Conservation (phyloP, 768 basidiomycete species). For the Boletus rubroflammeus region DNA sequence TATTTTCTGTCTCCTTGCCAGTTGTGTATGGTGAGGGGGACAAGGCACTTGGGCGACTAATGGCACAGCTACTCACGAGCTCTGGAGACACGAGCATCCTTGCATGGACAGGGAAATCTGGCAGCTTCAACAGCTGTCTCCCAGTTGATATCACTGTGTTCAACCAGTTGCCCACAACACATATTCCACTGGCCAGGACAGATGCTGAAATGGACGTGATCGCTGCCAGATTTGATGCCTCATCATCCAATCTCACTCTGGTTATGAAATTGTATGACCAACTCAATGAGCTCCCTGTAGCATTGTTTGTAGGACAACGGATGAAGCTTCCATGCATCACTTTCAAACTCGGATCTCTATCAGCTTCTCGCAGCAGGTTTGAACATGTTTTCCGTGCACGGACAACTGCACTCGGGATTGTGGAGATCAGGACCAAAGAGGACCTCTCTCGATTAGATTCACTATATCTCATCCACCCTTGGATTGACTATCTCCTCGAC, state of each 20-base stretch:
- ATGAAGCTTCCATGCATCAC: constrained; percentile 8
- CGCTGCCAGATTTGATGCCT: background rate
- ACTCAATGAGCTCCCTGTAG: background rate
- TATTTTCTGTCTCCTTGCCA: background rate
- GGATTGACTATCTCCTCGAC: background rate
- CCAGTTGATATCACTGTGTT: background rate
- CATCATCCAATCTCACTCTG: background rate
- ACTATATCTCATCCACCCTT: background rate
- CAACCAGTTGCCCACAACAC: background rate
- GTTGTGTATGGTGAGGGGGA: constrained; percentile 4
- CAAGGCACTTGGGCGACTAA: constrained; percentile 1
- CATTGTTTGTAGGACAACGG: background rate
- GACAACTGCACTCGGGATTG: background rate
- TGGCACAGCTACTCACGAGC: constrained; percentile 1
- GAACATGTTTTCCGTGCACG: background rate
- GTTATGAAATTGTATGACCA: background rate
- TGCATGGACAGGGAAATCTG: constrained; percentile 2
- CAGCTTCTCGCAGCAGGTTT: background rate
- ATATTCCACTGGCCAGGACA: background rate
- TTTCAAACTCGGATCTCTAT: constrained; percentile 1
- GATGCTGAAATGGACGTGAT: background rate
- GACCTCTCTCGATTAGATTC: background rate
- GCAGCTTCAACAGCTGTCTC: constrained; percentile 8
- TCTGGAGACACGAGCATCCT: constrained; percentile 4
- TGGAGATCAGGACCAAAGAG: background rate